Evolutionary conservation across 202 grass and related monocot species (phyloP).

Genomic region (Setaria viridis): DNA sequence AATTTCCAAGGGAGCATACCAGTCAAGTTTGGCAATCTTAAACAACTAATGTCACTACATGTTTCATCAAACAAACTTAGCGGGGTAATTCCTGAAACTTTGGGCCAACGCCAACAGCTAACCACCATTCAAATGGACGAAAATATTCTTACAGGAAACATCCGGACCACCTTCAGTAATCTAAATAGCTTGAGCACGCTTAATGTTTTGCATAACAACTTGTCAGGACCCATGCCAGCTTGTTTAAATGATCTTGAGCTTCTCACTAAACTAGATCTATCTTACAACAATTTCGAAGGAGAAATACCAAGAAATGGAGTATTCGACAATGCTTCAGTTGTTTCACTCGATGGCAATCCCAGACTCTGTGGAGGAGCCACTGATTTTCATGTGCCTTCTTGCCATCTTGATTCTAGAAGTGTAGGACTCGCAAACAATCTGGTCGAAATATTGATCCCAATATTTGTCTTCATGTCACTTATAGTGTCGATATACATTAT

Average conservation of each 20-base stretch:
- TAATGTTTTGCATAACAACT: background rate
- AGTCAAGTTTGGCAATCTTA: background rate
- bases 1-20: conserved; percentile 25
- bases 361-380: background rate
- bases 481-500: background rate
- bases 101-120: conserved; percentile 11
- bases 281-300: conserved; percentile 26
- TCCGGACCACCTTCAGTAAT: background rate
- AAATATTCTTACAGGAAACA: background rate
- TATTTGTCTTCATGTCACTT: conserved; percentile 4
- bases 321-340: conserved; percentile 1
- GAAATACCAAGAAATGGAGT: conserved; percentile 2
- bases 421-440: background rate
- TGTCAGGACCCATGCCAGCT: background rate
- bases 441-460: background rate
- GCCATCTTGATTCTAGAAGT: background rate
- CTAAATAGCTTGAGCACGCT: background rate
- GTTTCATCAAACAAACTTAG: conserved; percentile 46
- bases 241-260: accelerated
- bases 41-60: conserved; percentile 15
- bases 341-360: background rate
- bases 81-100: conserved; percentile 10
- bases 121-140: background rate
- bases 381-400: background rate
- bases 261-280: background rate